Evolutionary conservation across 495 filamentous ascomycete genomes (phyloP).

Genomic region (Zalerion maritima): DNA sequence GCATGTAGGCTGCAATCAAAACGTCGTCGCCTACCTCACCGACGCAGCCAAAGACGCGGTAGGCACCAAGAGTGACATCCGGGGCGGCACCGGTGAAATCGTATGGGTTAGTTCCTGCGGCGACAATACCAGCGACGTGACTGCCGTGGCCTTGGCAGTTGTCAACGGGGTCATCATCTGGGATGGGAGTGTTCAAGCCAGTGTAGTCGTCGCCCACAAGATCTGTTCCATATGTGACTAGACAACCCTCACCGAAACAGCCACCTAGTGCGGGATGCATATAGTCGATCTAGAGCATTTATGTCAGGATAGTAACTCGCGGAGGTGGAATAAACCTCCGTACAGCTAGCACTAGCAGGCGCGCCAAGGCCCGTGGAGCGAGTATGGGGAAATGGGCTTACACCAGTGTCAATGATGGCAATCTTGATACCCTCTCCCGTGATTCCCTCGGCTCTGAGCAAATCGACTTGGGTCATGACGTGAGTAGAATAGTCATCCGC

Average conservation of each 20-base stretch:
- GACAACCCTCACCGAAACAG: conserved; percentile 37
- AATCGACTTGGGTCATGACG: conserved; percentile 34
- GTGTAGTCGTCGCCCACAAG: conserved; percentile 37
- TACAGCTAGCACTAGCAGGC: too few relatives aligned
- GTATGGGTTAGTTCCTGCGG: conserved; percentile 34
- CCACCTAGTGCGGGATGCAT: conserved; percentile 43
- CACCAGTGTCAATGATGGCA: conserved; percentile 32
- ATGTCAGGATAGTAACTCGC: conserved; percentile 5
- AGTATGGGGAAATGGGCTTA: too few relatives aligned
- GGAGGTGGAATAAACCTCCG: not conserved
- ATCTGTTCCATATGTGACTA: conserved; percentile 38
- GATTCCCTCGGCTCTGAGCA: conserved; percentile 27
- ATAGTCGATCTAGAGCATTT: conserved; percentile 33
- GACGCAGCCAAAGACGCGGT: conserved; percentile 39
- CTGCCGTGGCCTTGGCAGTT: conserved; percentile 32
- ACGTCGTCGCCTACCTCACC: conserved; percentile 34
- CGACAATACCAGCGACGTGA: conserved; percentile 39
- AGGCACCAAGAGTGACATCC: conserved; percentile 38
- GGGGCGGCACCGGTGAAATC: conserved; percentile 40
- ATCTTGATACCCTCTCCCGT: conserved; percentile 33
- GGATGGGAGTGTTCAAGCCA: conserved; percentile 24
- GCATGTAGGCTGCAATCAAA: conserved; percentile 39
- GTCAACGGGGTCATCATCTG: conserved; percentile 31
- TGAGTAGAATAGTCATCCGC: conserved; percentile 30
- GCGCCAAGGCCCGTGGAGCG: too few relatives aligned